Evolutionary conservation across 2,329 filamentous ascomycete genomes (phyloP).

Genomic region (Aspergillus piperis): DNA sequence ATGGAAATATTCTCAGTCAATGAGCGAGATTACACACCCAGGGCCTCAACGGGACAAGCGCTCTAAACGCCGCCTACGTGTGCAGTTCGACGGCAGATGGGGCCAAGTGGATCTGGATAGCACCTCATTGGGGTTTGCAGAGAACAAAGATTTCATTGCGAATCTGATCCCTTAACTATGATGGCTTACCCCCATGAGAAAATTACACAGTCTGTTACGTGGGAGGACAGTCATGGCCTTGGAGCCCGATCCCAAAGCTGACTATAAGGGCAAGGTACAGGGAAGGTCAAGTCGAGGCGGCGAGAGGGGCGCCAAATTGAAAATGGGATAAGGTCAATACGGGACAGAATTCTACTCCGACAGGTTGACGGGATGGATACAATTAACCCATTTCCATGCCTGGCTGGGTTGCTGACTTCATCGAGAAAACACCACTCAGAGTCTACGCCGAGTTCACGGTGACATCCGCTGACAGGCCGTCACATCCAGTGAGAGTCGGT

Average conservation of each 20-base stretch:
- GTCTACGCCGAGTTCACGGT: slow-evolving; percentile 16
- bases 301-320: background rate
- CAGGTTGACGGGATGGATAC: slow-evolving; percentile 17
- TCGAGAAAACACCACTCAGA: slow-evolving; percentile 19
- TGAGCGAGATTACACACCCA: slow-evolving; percentile 17
- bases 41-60: slow-evolving; percentile 32
- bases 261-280: slow-evolving; percentile 1
- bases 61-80: slow-evolving; percentile 34
- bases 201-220: background rate
- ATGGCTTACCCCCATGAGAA: background rate
- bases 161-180: background rate
- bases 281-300: slow-evolving; percentile 1
- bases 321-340: slow-evolving; percentile 3
- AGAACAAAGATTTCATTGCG: background rate
- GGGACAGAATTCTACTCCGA: slow-evolving; percentile 13
- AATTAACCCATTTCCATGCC: slow-evolving; percentile 14
- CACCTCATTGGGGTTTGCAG: slow-evolving; percentile 13
- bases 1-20: slow-evolving; percentile 13
- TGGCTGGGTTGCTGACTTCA: slow-evolving; percentile 15
- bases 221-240: background rate
- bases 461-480: slow-evolving; percentile 18
- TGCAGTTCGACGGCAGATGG: slow-evolving; percentile 12
- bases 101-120: slow-evolving; percentile 13
- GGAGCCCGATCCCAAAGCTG: background rate
- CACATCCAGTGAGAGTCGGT: slow-evolving; percentile 18